These are phyloP conservation scores for Suillus occidentalis DNA, from an alignment of 768 basidiomycete genomes.

Conservation along the genomic window DNA sequence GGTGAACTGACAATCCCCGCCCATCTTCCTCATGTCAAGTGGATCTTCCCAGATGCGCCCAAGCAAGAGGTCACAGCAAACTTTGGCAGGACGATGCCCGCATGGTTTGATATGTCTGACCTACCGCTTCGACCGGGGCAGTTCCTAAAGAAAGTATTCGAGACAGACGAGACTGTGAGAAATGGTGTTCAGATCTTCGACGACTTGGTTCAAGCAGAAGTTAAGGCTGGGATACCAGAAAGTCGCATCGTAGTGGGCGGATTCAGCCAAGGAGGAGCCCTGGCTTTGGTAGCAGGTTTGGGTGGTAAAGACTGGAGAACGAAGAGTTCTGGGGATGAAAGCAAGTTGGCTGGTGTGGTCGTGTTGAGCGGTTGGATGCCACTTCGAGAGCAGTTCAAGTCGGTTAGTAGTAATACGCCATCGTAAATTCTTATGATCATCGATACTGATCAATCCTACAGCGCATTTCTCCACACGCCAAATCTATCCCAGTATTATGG, in stretches of 20 bases:
- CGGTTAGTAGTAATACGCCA: conserved; percentile 22
- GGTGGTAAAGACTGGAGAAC: conserved; percentile 34
- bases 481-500: conserved; percentile 21
- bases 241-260: conserved; percentile 49
- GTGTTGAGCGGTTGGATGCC: conserved; percentile 46
- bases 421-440: not conserved
- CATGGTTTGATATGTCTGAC: conserved; percentile 10
- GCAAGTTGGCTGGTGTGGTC: conserved; percentile 40
- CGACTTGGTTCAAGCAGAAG: conserved; percentile 40
- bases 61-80: conserved; percentile 17
- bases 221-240: conserved; percentile 41
- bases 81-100: conserved; percentile 2
- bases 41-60: conserved; percentile 49
- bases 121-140: not conserved
- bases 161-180: conserved; percentile 46
- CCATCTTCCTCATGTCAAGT: conserved; percentile 49
- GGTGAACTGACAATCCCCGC: conserved; percentile 20
- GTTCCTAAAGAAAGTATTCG: conserved; percentile 20
- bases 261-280: conserved; percentile 48
- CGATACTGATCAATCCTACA: conserved; percentile 25
- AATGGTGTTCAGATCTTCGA: conserved; percentile 36
- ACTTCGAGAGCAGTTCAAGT: conserved; percentile 40
- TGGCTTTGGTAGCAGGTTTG: conserved; percentile 43
- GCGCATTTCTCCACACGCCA: conserved; percentile 41
- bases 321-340: conserved; percentile 25